phyloP scores from a whole-genome alignment of 2,329 filamentous ascomycete genomes.

The Diaporthe capsici region DNA sequence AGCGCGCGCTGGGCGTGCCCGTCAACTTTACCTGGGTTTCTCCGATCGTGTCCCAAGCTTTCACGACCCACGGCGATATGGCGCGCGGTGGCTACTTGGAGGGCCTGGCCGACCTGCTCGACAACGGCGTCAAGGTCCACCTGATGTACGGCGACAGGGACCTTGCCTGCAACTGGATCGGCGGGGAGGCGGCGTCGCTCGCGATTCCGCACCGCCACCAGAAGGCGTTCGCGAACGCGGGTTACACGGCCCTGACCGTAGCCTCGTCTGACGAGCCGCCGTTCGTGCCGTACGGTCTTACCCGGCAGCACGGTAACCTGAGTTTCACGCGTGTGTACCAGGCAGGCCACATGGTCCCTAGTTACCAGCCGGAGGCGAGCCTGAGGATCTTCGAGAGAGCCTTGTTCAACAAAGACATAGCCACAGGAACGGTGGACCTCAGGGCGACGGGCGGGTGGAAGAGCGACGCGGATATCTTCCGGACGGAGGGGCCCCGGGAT shows the following conservation, averaged over 20 bases:
- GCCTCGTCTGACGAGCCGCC: constrained; percentile 61
- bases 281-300: constrained; percentile 65
- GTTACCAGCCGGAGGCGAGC: constrained; percentile 62
- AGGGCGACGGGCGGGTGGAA: constrained; percentile 37
- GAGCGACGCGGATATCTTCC: constrained; percentile 22
- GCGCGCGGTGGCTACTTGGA: constrained; percentile 53
- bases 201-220: constrained; percentile 73
- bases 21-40: constrained; percentile 68
- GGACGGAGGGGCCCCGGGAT: constrained; percentile 34
- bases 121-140: constrained; percentile 67
- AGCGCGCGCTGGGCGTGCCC: constrained; percentile 69
- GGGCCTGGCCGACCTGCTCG: constrained; percentile 64
- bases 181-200: constrained; percentile 63
- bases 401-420: constrained; percentile 61
- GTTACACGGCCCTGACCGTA: constrained; percentile 73
- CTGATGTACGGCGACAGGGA: constrained; percentile 71
- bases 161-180: constrained; percentile 65
- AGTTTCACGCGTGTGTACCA: constrained; percentile 70
- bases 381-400: constrained; percentile 65
- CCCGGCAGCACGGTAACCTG: constrained; percentile 76
- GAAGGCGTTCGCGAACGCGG: constrained; percentile 69
- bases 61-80: constrained; percentile 51
- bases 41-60: constrained; percentile 57
- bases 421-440: constrained; percentile 57
- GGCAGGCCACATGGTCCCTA: constrained; percentile 67